Conservation (phyloP, 257 asterid genomes). For the Jacaranda mimosifolia region DNA sequence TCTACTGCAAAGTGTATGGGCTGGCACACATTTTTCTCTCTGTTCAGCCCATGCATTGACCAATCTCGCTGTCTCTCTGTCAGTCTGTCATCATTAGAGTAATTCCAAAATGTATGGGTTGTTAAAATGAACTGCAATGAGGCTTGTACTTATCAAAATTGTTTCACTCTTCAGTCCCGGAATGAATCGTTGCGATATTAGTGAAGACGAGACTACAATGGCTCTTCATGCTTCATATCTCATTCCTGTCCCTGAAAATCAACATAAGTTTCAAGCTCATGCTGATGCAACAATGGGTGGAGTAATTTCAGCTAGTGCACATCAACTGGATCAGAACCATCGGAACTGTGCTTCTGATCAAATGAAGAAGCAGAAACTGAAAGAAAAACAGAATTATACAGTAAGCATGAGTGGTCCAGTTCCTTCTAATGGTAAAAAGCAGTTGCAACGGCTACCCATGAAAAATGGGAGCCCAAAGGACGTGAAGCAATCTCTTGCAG, state of each 20-base stretch:
- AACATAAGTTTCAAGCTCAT: constrained; percentile 47
- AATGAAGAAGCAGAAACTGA: constrained; percentile 64
- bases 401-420: constrained; percentile 40
- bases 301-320: constrained; percentile 49
- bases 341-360: constrained; percentile 45
- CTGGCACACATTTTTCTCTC: neutral
- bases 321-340: constrained; percentile 40
- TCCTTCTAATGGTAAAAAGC: constrained; percentile 42
- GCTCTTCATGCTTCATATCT: constrained; percentile 61
- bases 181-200: constrained; percentile 76
- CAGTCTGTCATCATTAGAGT: neutral
- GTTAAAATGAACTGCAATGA: constrained; percentile 7
- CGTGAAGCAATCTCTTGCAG: constrained; percentile 54
- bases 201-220: constrained; percentile 75
- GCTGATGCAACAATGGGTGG: constrained; percentile 51
- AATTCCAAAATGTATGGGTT: neutral
- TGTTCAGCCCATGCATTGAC: neutral
- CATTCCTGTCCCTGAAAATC: constrained; percentile 59
- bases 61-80: neutral
- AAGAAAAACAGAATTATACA: constrained; percentile 42
- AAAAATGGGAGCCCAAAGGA: constrained; percentile 57
- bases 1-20: neutral
- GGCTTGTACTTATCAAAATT: constrained; percentile 32
- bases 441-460: constrained; percentile 44
- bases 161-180: constrained; percentile 75